Conservation (phyloP, 768 basidiomycete genomes). For the Suillus weaverae region DNA sequence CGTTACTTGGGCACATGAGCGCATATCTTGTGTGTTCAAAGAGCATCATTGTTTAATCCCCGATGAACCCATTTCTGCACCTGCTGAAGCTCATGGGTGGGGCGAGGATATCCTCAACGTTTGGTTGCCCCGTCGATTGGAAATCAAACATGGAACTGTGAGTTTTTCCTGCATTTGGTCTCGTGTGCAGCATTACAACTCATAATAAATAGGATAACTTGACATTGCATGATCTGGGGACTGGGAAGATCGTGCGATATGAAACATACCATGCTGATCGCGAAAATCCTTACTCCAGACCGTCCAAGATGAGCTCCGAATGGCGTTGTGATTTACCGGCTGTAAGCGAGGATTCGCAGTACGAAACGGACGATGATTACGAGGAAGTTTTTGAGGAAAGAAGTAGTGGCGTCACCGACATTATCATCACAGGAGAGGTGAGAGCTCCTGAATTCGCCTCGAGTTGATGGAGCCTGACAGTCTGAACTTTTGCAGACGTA, state of each 20-base stretch:
- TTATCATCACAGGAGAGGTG: constrained; percentile 53
- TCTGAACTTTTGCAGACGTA: constrained; percentile 34
- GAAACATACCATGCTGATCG: constrained; percentile 44
- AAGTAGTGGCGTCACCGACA: constrained; percentile 47
- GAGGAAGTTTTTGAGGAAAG: constrained; percentile 39
- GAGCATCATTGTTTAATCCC: constrained; percentile 49
- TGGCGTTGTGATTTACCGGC: constrained; percentile 26
- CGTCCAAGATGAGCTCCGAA: constrained; percentile 16
- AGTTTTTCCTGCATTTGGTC: constrained; percentile 15
- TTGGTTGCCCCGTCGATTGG: constrained; percentile 44
- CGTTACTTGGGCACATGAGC: constrained; percentile 34
- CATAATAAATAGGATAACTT: constrained; percentile 38
- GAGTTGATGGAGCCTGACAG: neutral
- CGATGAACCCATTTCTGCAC: constrained; percentile 37
- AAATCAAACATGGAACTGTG: constrained; percentile 35
- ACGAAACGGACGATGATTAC: constrained; percentile 38
- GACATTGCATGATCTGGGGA: constrained; percentile 42
- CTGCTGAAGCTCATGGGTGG: constrained; percentile 31
- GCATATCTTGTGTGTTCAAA: constrained; percentile 41
- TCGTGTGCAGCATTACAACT: neutral
- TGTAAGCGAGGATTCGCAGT: constrained; percentile 6
- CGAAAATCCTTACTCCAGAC: constrained; percentile 36
- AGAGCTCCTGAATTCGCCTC: constrained; percentile 12
- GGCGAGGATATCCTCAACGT: constrained; percentile 49
- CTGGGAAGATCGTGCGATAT: constrained; percentile 41